phyloP scores from a whole-genome alignment of 805 yeast species.

The Candida pini region DNA sequence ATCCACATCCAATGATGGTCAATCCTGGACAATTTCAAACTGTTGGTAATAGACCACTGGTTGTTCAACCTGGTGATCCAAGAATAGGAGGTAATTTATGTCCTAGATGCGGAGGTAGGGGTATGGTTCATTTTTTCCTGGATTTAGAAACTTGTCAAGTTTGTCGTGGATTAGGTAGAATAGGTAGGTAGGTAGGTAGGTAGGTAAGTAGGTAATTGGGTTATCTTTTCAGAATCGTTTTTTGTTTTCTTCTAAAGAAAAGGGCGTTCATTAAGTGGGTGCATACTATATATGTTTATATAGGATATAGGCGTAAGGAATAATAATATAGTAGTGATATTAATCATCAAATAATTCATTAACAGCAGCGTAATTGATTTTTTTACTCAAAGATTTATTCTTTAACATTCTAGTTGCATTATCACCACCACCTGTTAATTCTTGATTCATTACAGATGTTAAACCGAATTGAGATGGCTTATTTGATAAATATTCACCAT shows the following conservation, averaged over 20 bases:
- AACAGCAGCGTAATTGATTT: conserved; percentile 83
- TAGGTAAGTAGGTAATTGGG: too few relatives aligned
- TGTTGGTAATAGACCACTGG: conserved; percentile 27
- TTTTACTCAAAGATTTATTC: conserved; percentile 74
- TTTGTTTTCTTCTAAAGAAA: too few relatives aligned
- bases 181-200: conserved; percentile 13
- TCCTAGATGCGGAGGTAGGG: conserved; percentile 67
- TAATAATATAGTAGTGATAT: not conserved
- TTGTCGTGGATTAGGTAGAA: conserved; percentile 66
- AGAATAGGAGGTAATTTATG: conserved; percentile 67
- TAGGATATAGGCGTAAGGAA: too few relatives aligned
- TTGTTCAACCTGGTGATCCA: conserved; percentile 75
- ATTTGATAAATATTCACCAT: conserved; percentile 19
- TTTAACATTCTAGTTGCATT: conserved; percentile 73
- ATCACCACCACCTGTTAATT: conserved; percentile 58
- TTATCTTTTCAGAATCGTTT: too few relatives aligned
- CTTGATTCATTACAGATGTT: conserved; percentile 41
- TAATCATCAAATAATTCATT: conserved; percentile 41
- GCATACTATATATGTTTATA: not conserved
- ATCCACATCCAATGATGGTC: conserved; percentile 5
- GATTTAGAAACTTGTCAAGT: conserved; percentile 59
- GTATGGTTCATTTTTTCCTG: conserved; percentile 47
- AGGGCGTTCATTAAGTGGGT: not conserved
- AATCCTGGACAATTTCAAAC: conserved; percentile 12
- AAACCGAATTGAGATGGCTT: conserved; percentile 25